Conservation (phyloP, 78 protist species). For the Dictyostelium intermedium region DNA sequence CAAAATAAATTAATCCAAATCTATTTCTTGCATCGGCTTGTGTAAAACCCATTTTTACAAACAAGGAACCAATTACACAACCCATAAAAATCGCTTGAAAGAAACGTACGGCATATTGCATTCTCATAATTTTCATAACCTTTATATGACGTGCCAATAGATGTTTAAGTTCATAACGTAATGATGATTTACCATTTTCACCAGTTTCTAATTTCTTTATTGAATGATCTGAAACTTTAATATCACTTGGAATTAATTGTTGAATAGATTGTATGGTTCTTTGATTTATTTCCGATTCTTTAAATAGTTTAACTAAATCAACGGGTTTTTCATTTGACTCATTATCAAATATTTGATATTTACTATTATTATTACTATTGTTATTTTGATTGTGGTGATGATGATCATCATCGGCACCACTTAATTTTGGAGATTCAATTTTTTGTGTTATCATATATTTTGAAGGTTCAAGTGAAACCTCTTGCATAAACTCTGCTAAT, state of each 20-base stretch:
- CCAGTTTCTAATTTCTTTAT: neutral
- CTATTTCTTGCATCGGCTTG: slow-evolving; percentile 73
- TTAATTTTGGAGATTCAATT: neutral
- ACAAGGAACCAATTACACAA: slow-evolving; percentile 62
- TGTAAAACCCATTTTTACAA: slow-evolving; percentile 37
- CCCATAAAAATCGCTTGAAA: slow-evolving; percentile 71
- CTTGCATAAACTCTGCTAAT: slow-evolving; percentile 75
- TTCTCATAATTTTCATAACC: slow-evolving; percentile 45
- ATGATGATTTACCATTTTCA: slow-evolving; percentile 1
- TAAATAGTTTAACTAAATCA: slow-evolving; percentile 19
- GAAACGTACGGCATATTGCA: slow-evolving; percentile 34
- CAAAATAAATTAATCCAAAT: slow-evolving; percentile 58
- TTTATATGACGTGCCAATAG: slow-evolving; percentile 26
- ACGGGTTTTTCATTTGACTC: neutral
- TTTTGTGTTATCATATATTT: neutral
- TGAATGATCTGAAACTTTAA: slow-evolving; percentile 10
- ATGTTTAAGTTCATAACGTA: slow-evolving; percentile 36
- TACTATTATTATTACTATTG: too few relatives aligned
- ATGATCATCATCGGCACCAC: neutral
- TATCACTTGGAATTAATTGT: neutral
- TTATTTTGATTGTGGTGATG: too few relatives aligned
- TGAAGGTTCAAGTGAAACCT: slow-evolving; percentile 23
- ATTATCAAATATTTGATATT: neutral
- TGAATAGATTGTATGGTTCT: neutral
- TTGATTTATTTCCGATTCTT: slow-evolving; percentile 31